These are phyloP conservation scores for Suillus bovinus DNA, from an alignment of 768 basidiomycete species.

Conservation along the genomic window DNA sequence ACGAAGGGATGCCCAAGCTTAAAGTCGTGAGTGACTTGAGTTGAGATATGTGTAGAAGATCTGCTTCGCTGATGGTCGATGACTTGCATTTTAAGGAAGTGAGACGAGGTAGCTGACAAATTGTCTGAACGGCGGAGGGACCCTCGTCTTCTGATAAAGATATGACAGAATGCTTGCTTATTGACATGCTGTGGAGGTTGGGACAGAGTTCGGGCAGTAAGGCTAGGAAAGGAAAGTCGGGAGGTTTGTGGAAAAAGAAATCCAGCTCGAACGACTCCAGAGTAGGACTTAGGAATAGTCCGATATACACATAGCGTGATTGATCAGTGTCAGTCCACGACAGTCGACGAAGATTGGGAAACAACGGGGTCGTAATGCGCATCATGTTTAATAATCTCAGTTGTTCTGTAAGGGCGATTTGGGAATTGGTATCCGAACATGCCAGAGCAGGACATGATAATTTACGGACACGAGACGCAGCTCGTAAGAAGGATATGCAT, in stretches of 20 bases:
- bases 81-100: conserved; percentile 1
- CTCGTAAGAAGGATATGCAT: background rate
- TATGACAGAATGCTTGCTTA: conserved; percentile 6
- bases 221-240: background rate
- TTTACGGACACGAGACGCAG: conserved; percentile 6
- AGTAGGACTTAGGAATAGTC: conserved; percentile 1
- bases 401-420: background rate
- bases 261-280: conserved; percentile 3
- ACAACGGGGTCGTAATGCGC: background rate
- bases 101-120: conserved; percentile 2
- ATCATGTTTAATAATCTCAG: background rate
- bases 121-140: background rate
- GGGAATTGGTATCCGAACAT: background rate
- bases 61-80: conserved; percentile 2
- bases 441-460: conserved; percentile 1
- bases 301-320: conserved; percentile 5
- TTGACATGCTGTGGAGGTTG: background rate
- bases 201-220: conserved; percentile 1
- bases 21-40: background rate
- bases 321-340: conserved; percentile 7
- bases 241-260: conserved; percentile 8
- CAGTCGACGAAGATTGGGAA: background rate
- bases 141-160: background rate
- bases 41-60: background rate
- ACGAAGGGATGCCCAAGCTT: conserved; percentile 4